A percentile compares a stretch with the other conserved stretches of the same genome.
Conservation (phyloP, 352 stramenopile genomes). For the Globisporangium parvum region DNA sequence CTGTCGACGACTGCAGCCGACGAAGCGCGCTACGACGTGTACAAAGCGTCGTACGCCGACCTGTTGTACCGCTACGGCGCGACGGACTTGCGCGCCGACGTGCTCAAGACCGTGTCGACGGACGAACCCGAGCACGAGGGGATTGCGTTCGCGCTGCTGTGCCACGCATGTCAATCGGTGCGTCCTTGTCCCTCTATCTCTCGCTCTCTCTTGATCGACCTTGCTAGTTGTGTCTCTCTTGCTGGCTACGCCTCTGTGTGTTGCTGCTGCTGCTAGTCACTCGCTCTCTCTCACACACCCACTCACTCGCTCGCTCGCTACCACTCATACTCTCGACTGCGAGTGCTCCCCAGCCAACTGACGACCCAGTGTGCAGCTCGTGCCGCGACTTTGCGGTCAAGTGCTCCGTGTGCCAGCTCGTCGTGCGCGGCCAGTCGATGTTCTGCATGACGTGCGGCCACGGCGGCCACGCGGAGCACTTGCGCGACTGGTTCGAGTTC, state of each 20-base stretch:
- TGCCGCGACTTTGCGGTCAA: slow-evolving; percentile 75
- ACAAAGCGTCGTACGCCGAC: slow-evolving; percentile 78
- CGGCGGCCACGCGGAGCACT: slow-evolving; percentile 62
- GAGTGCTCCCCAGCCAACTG: slow-evolving; percentile 26
- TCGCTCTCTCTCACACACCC: no score
- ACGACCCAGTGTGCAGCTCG: slow-evolving; percentile 44
- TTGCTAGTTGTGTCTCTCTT: slow-evolving; percentile 1
- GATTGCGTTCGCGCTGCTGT: slow-evolving; percentile 60
- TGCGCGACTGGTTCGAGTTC: slow-evolving; percentile 72
- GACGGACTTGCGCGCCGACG: slow-evolving; percentile 58
- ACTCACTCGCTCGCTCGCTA: neutral
- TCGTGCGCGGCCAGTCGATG: slow-evolving; percentile 80
- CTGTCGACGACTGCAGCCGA: slow-evolving; percentile 47
- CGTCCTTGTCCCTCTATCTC: neutral
- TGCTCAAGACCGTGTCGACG: slow-evolving; percentile 55
- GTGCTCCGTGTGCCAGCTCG: slow-evolving; percentile 78
- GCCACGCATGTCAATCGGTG: slow-evolving; percentile 55
- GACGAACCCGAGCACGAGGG: slow-evolving; percentile 31
- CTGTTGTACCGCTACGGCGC: slow-evolving; percentile 79
- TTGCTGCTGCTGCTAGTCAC: no score
- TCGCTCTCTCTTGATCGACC: neutral
- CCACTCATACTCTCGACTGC: neutral
- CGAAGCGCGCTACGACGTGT: slow-evolving; percentile 65
- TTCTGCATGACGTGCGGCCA: slow-evolving; percentile 85
- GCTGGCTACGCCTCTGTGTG: no score